Percentiles rank a stretch among this genome's conserved stretches.
Evolutionary conservation across 140 eudicot species (phyloP).

Genomic region (Oenanthe javanica): DNA sequence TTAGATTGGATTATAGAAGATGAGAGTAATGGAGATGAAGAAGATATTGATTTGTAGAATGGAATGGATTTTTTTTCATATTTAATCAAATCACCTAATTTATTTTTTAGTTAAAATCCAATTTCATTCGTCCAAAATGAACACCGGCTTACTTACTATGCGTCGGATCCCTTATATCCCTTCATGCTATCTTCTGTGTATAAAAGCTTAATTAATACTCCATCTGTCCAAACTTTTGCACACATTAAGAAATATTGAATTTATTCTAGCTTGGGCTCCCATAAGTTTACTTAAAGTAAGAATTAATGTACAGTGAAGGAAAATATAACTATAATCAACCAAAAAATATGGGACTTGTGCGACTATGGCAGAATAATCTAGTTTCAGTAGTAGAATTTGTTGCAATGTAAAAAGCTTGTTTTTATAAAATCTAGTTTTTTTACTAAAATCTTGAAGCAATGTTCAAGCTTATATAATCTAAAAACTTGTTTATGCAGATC

Average conservation of each 20-base stretch:
- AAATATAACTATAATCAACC: not conserved
- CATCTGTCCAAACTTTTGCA: not conserved
- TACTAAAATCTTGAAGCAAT: not conserved
- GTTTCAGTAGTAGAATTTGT: not conserved
- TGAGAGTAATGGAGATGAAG: not conserved
- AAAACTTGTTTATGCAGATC: not conserved
- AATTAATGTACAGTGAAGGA: not conserved
- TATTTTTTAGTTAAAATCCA: not conserved
- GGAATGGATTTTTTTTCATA: not conserved
- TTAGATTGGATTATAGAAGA: not conserved
- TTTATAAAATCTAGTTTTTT: not conserved
- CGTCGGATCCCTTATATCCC: not conserved
- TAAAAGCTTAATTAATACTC: not conserved
- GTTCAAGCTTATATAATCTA: not conserved
- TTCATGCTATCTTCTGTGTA: not conserved
- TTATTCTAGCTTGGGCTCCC: not conserved
- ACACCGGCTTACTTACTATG: too few relatives aligned
- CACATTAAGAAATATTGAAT: not conserved
- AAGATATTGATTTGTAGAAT: not conserved
- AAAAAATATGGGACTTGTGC: not conserved
- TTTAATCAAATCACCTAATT: not conserved
- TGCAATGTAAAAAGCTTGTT: too few relatives aligned
- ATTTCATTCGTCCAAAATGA: not conserved
- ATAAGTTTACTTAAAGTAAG: not conserved
- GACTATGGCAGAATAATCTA: too few relatives aligned